Base-by-base conservation (phyloP, 495 filamentous ascomycete species). In the Aspergillus olivimuriae region DNA sequence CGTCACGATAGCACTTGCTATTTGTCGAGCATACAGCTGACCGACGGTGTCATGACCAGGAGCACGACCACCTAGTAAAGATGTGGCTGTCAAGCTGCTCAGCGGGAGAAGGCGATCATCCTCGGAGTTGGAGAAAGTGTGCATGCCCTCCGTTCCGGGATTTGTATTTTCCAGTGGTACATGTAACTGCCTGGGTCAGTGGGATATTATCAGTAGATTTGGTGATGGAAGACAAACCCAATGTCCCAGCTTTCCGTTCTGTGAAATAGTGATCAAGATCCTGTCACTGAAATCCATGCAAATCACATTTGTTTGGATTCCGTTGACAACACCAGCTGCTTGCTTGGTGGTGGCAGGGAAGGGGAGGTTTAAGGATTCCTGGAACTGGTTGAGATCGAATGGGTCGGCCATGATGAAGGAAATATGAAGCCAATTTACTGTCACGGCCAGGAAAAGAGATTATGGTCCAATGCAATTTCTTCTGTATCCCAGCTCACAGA, bases 221-320 rank as follows among this genome's bases (percentile, higher is more conserved):
- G 44, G 39, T 32, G 33, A 39, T 39, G 28, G 19, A 26, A 15
- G 20, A 69, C 69, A 48, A 59, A 95, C 89, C 92, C 92, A 98
- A 69, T 97, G 92, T 7, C 86, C 84, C 26, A 96, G 68, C 50
- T 86, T 76, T 31, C 91, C 92, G 45, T 78, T 76, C 62, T 95
- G 91, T 3, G 86, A 86, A 45, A 98, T 76, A 0, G 89, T 95
- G 33, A 98, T 65, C 56, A 98, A 69, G 59, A 98, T 94, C 62
- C 87, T 94, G 72, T 98, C 92, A 9, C 83, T 80, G 68, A 97
- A 96, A 52, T 68, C 77, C 26, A 86, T 65, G 5, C 68, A 72
- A 38, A 77, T 80, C 34, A 86, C 80, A 51, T 87, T 80, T 3
- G 92, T 98, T 12, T 72, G 62, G 31, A 83, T 63, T 8, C 80